Evolutionary conservation across 2,329 filamentous ascomycete species (phyloP).

Genomic region (Hypocrella siamensis): DNA sequence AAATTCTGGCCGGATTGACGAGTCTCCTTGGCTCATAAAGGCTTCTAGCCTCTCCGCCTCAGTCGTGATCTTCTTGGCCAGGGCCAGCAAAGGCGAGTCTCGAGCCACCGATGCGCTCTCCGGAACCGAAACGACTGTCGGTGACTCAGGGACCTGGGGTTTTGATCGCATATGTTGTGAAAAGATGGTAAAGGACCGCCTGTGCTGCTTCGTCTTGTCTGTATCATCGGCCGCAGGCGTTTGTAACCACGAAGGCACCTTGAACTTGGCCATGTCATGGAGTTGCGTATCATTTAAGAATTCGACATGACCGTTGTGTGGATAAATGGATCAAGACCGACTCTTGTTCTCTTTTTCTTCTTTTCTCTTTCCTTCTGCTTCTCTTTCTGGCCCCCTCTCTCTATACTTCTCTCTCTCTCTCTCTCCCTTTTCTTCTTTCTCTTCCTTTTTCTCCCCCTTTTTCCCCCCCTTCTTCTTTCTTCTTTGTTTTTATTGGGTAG

Average conservation of each 20-base stretch:
- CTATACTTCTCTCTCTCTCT: too few species aligned
- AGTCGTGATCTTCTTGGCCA: constrained; percentile 30
- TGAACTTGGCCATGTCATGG: constrained; percentile 19
- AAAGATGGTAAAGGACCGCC: constrained; percentile 16
- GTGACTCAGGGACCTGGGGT: background rate
- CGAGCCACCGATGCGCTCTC: constrained; percentile 2
- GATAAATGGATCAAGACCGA: too few species aligned
- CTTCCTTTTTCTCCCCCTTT: too few species aligned
- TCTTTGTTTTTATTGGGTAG: too few species aligned
- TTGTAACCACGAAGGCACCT: constrained; percentile 19
- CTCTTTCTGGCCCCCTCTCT: too few species aligned
- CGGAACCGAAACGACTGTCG: constrained; percentile 2
- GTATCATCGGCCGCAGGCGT: constrained; percentile 8
- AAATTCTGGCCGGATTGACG: constrained; percentile 28
- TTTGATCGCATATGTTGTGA: constrained; percentile 9
- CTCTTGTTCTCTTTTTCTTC: too few species aligned
- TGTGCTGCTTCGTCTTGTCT: constrained; percentile 18
- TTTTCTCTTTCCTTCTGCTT: too few species aligned
- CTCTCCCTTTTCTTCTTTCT: too few species aligned
- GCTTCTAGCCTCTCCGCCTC: constrained; percentile 34
- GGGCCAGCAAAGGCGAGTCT: constrained; percentile 23
- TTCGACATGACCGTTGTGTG: too few species aligned
- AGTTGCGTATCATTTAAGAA: too few species aligned
- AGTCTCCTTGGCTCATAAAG: constrained; percentile 26
- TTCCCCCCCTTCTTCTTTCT: too few species aligned